These are phyloP conservation scores for Patellifolia procumbens DNA, from an alignment of 179 eudicot species.

Conservation along the genomic window DNA sequence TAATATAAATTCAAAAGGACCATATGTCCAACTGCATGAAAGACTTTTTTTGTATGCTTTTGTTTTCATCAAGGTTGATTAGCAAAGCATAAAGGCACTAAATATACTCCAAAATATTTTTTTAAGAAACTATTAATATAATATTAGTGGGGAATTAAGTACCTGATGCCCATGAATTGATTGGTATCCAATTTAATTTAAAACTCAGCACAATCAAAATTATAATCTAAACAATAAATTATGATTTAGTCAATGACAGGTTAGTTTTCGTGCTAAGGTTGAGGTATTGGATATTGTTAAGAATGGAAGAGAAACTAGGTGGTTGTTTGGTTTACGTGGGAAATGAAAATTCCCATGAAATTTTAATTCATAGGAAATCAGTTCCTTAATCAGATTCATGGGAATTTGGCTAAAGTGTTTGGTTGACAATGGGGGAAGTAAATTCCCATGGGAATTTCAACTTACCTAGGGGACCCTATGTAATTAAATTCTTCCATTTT, in stretches of 20 bases:
- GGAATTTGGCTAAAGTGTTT: no score
- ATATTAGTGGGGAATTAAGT: background rate
- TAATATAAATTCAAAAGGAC: background rate
- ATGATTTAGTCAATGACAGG: background rate
- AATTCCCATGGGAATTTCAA: no score
- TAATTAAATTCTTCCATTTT: no score
- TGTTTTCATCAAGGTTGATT: slow-evolving; percentile 12
- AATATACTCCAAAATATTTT: background rate
- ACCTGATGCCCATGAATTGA: background rate
- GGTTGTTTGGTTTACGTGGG: no score
- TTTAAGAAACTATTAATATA: background rate
- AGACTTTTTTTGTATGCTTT: slow-evolving; percentile 9
- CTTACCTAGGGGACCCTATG: no score
- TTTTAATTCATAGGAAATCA: no score
- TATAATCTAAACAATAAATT: background rate
- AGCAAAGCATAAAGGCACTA: background rate
- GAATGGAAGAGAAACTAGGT: background rate
- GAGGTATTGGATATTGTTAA: background rate
- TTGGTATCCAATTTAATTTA: background rate
- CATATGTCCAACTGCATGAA: background rate
- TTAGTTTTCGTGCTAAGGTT: background rate
- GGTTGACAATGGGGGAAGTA: no score
- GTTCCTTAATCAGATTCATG: no score
- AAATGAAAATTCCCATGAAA: no score
- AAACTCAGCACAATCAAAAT: background rate